Base-by-base conservation (phyloP, 495 filamentous ascomycete genomes). In the Aspergillus leporis region DNA sequence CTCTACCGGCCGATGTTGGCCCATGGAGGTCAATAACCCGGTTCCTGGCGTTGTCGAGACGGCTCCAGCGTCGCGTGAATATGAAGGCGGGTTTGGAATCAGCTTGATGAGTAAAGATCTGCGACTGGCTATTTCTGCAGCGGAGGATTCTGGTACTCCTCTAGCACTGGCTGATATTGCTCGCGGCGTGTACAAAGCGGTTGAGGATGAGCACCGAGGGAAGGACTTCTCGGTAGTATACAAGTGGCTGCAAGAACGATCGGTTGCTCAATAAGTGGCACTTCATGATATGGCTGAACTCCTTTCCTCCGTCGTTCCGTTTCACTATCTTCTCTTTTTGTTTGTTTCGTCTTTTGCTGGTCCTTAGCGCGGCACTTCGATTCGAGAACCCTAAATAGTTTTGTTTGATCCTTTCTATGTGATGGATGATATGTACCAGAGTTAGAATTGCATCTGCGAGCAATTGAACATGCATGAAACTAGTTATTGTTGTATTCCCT, bases 1-100 rank as follows among this genome's bases (percentile, higher is more conserved):
- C 19, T 90, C 88, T 49, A 95, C 90, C 1, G 93, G 93, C 36
- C 85, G 82, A 52, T 96, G 91, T 79, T 97, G 93, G 93, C 90
- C 91, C 8, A 91, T 86, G 58, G 93, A 96, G 69, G 73, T 93
- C 47, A 97, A 97, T 69, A 97, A 97, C 66, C 93, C 93, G 1
- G 90, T 96, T 10, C 89, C 90, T 41, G 91, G 90, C n/a, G 90
- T 93, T 0, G 79, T 90, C 9, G 83, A 87, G 41, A 81, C 80
- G 7, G 82, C 91, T 1, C 90, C 91, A 2, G 88, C 92, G 0
- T 81, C 78, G 40, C 82, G 85, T 21, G 90, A 85, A 8, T 97
- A 95, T 61, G 74, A 80, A 16, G 91, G 91, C 16, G 93, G 93
- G 0, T 96, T 96, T 62, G 91, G 91, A 8, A 83, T 94, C 16